Evolutionary conservation across 176 grass and related monocot species (phyloP).

Genomic region (Avena insularis): DNA sequence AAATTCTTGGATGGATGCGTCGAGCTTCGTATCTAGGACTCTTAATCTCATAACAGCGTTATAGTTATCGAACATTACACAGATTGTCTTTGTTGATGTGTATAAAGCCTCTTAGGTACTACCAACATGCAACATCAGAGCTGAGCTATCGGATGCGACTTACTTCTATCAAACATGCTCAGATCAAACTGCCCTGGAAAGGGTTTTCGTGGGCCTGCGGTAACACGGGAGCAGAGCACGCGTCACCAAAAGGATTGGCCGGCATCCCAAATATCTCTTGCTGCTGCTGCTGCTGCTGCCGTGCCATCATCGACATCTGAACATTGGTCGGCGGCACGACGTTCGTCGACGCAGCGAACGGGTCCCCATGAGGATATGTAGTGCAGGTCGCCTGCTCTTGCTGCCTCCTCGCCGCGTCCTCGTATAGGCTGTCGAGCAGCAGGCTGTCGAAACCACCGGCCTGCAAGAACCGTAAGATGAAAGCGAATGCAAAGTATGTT

Average conservation of each 20-base stretch:
- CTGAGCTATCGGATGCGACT: background rate
- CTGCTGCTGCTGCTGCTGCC: slow-evolving; percentile 55
- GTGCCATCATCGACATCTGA: slow-evolving; percentile 70
- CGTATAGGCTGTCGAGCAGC: slow-evolving; percentile 75
- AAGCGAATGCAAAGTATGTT: too few relatives aligned
- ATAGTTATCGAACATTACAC: too few relatives aligned
- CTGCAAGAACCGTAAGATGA: slow-evolving; percentile 24
- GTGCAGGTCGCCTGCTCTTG: slow-evolving; percentile 25
- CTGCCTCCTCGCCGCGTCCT: slow-evolving; percentile 58
- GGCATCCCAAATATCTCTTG: slow-evolving; percentile 55
- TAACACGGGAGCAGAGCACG: slow-evolving; percentile 34
- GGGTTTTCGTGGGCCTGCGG: background rate
- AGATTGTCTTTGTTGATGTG: too few relatives aligned
- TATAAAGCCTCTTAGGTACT: too few relatives aligned
- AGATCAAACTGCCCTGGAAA: slow-evolving; percentile 71
- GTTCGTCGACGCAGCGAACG: slow-evolving; percentile 63
- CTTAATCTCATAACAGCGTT: too few relatives aligned
- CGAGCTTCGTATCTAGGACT: too few relatives aligned
- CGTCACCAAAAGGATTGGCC: slow-evolving; percentile 66
- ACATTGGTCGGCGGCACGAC: slow-evolving; percentile 62
- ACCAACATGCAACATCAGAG: background rate
- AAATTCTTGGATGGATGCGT: too few relatives aligned
- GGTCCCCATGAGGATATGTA: slow-evolving; percentile 37
- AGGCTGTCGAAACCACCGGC: slow-evolving; percentile 80
- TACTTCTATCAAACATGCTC: slow-evolving; percentile 27